Conservation (phyloP, 2,329 filamentous ascomycete genomes). For the Aspergillus tamarii region DNA sequence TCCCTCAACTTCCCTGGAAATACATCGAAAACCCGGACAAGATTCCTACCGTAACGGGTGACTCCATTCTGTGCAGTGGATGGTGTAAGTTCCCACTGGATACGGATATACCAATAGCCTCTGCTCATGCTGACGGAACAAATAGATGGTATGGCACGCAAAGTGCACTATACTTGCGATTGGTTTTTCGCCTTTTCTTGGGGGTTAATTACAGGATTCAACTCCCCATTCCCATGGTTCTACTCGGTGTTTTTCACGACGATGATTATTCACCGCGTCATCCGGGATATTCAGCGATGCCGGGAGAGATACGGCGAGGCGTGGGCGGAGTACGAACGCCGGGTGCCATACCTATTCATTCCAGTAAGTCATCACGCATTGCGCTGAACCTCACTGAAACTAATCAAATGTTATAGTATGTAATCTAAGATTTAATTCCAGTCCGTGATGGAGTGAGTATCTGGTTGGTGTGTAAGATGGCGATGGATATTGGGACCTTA, state of each 20-base stretch:
- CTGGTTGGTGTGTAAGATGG: background rate
- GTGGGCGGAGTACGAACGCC: conserved; percentile 78
- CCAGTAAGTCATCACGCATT: conserved; percentile 53
- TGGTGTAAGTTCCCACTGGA: conserved; percentile 64
- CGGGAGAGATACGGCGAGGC: conserved; percentile 76
- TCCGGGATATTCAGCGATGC: conserved; percentile 74
- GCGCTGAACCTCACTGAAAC: background rate
- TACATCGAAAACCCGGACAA: conserved; percentile 76
- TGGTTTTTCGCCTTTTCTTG: conserved; percentile 75
- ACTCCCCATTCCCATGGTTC: conserved; percentile 84
- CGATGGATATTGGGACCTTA: background rate
- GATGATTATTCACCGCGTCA: conserved; percentile 79
- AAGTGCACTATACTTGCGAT: conserved; percentile 80
- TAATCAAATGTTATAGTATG: conserved; percentile 17
- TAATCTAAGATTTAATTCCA: conserved; percentile 13
- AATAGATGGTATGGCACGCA: conserved; percentile 69
- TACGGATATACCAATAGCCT: background rate
- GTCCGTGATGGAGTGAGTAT: background rate
- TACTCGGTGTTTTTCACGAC: conserved; percentile 77
- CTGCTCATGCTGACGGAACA: conserved; percentile 6
- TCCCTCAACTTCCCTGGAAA: conserved; percentile 86
- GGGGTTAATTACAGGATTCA: conserved; percentile 78
- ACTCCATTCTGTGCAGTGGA: conserved; percentile 78
- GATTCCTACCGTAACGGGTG: conserved; percentile 72
- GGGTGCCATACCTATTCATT: conserved; percentile 82